Evolutionary conservation across 108 stramenopile species (phyloP).

Genomic region (Fistulifera pelliculosa): DNA sequence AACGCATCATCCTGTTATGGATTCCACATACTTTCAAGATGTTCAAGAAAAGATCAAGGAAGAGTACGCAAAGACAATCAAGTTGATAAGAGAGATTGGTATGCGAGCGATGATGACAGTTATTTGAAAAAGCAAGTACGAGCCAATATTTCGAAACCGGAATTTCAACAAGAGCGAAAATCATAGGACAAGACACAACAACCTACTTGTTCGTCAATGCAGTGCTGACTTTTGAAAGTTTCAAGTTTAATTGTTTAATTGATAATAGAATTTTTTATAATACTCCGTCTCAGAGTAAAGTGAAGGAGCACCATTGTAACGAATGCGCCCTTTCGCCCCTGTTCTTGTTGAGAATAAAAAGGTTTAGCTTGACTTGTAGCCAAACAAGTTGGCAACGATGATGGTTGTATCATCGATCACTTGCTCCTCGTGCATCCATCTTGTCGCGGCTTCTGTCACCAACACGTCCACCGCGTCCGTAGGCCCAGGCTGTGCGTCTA

Average conservation of each 20-base stretch:
- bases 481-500: slow-evolving; percentile 69
- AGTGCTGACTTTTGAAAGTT: too few species aligned
- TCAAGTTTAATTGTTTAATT: too few species aligned
- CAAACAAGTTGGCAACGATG: slow-evolving; percentile 90
- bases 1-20: background rate
- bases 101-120: slow-evolving; percentile 73
- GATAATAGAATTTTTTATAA: too few species aligned
- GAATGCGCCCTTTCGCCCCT: too few species aligned
- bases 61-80: slow-evolving; percentile 56
- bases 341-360: background rate
- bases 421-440: slow-evolving; percentile 97
- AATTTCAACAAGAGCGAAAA: background rate
- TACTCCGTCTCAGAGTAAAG: too few species aligned
- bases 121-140: slow-evolving; percentile 46
- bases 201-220: too few species aligned
- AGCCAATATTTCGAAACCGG: background rate
- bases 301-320: too few species aligned
- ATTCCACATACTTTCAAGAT: slow-evolving; percentile 6
- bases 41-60: slow-evolving; percentile 59
- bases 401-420: slow-evolving; percentile 99
- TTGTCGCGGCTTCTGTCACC: slow-evolving; percentile 82
- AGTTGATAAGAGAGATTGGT: slow-evolving; percentile 59
- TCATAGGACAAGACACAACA: too few species aligned
- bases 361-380: slow-evolving; percentile 43
- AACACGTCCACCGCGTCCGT: slow-evolving; percentile 84